phyloP scores from a whole-genome alignment of 2,329 filamentous ascomycete species.

The Tolypocladium endophyticum region DNA sequence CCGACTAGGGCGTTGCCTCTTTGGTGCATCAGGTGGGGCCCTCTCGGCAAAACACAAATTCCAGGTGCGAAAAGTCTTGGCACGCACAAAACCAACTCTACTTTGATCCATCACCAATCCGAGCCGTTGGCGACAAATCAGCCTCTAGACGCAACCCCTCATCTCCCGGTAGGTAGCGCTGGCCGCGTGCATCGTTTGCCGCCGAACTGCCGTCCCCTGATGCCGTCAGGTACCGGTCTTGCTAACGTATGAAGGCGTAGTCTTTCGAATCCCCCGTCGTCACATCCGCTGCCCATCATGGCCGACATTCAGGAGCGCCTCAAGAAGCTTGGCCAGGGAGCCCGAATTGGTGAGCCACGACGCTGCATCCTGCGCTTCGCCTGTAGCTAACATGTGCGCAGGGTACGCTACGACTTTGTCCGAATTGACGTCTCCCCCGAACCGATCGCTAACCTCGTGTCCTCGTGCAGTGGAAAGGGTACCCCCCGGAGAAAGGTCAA shows the following conservation, averaged over 20 bases:
- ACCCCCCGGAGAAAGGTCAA: constrained; percentile 97
- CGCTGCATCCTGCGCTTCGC: not conserved
- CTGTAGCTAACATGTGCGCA: constrained; percentile 6
- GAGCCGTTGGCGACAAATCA: constrained; percentile 24
- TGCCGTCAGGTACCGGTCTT: not conserved
- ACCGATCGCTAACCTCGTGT: constrained; percentile 17
- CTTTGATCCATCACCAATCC: constrained; percentile 23
- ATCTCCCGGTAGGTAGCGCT: constrained; percentile 21
- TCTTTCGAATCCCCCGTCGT: constrained; percentile 9
- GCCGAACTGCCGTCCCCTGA: not conserved
- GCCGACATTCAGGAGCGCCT: constrained; percentile 47
- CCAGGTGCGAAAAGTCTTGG: constrained; percentile 32
- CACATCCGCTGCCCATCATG: constrained; percentile 30
- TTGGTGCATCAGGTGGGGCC: not conserved
- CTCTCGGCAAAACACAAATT: constrained; percentile 26
- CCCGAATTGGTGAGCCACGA: constrained; percentile 55
- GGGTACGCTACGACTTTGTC: constrained; percentile 23
- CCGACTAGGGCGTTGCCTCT: not conserved
- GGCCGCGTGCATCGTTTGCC: not conserved
- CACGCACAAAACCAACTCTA: constrained; percentile 33
- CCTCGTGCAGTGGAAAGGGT: constrained; percentile 68
- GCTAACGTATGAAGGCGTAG: constrained; percentile 5
- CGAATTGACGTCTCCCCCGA: constrained; percentile 5
- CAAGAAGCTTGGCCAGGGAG: constrained; percentile 44
- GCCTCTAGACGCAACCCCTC: constrained; percentile 20